Evolutionary conservation across 352 stramenopile genomes (phyloP), one percentile per base, ranked within the genome.

Genomic region (Phytophthora sansomeana): DNA sequence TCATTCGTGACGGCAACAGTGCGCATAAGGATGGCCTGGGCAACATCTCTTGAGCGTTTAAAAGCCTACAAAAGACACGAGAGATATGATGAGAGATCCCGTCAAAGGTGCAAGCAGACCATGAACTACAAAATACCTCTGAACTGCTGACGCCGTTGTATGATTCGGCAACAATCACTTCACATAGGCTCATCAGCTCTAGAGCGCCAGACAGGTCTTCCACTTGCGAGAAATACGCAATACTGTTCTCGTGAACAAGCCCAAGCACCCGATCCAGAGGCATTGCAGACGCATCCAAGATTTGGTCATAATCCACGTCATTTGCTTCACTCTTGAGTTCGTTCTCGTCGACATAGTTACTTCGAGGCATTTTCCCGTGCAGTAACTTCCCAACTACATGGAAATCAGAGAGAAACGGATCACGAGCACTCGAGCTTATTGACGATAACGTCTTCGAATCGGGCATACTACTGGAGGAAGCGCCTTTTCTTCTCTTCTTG

Each of bases 401-500:
- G 13, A 96, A 92, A 50, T 95, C 85, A 1, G 88, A 95, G 5
- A 84, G 67, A 73, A 96, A 96, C 17, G 73, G 55, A 36, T 96
- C 88, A n/a, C 87, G 83, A 43, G 58, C 64, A 2, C 51, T 55
- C 7, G 68, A 51, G 17, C 46, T 57, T 6, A 32, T 32, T 9
- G 43, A 52, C 3, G 43, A 32, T n/a, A 48, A 64, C 11, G n/a
- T 2, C 21, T 67, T 71, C 1, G 65, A 39, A 17, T 33, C 10
- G 13, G 50, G 54, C 35, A 5, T 19, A 32, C 24, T 8, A 46
- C 16, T 56, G 4, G 52, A 44, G 38, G n/a, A 13, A 26, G 13
- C 13, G 11, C 6, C 36, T 2, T 50, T 73, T 35, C 61, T 67
- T 21, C 4, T n/a, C 44, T 65, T 69, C 32, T 67, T 73, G 39